These are phyloP conservation scores for Solanum ahanhuiri DNA, from an alignment of 257 asterid genomes.

Conservation along the genomic window DNA sequence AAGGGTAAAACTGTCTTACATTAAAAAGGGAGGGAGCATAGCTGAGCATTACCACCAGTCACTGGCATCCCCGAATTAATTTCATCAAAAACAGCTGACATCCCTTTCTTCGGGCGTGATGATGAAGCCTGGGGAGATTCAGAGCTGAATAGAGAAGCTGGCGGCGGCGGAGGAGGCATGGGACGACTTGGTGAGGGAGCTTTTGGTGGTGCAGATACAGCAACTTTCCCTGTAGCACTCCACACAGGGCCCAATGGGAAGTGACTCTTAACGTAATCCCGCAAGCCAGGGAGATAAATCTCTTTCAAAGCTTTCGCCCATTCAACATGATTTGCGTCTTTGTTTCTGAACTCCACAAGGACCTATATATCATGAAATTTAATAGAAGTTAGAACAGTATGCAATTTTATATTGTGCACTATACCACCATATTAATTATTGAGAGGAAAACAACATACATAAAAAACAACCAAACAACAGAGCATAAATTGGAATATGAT, in stretches of 20 bases:
- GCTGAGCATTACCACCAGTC: conserved; percentile 53
- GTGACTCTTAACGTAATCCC: conserved; percentile 85
- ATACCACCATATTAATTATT: background rate
- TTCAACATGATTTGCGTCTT: conserved; percentile 82
- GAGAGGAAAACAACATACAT: background rate
- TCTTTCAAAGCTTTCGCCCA: conserved; percentile 98
- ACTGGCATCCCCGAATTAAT: conserved; percentile 66
- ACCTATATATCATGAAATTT: conserved; percentile 24
- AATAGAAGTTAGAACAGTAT: background rate
- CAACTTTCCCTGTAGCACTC: conserved; percentile 65
- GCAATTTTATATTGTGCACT: background rate
- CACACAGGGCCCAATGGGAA: conserved; percentile 94
- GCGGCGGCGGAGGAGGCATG: conserved; percentile 82
- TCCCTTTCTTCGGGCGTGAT: conserved; percentile 74
- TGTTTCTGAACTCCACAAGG: conserved; percentile 89
- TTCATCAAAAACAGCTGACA: conserved; percentile 95
- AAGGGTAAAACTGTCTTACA: background rate
- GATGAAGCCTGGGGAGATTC: conserved; percentile 69
- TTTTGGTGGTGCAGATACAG: conserved; percentile 47
- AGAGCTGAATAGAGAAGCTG: conserved; percentile 71
- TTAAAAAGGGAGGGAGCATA: background rate
- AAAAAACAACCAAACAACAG: background rate
- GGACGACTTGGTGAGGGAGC: conserved; percentile 46
- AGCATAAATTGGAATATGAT: background rate
- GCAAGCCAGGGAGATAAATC: conserved; percentile 82